These are phyloP conservation scores for Lasiodiplodia hormozganensis DNA, from an alignment of 2,329 filamentous ascomycete species.

Conservation along the genomic window DNA sequence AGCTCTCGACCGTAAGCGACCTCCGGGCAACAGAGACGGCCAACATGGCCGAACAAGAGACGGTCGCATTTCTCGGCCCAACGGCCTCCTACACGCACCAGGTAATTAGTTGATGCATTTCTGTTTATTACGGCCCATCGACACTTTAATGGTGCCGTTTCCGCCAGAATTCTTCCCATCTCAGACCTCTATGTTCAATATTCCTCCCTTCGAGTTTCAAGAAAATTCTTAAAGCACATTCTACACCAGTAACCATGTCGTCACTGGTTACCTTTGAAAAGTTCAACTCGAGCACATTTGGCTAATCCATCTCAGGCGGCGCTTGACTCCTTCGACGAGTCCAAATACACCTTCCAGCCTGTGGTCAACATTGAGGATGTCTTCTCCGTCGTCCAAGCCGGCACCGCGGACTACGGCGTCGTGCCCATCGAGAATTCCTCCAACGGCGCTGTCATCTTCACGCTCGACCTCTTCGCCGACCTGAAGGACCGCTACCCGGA, in stretches of 20 bases:
- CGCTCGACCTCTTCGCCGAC: conserved; percentile 87
- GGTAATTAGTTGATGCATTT: conserved; percentile 49
- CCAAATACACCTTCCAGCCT: conserved; percentile 48
- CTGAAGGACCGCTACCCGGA: conserved; percentile 67
- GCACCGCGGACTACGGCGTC: conserved; percentile 72
- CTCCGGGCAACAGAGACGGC: too few relatives aligned
- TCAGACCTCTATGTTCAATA: neutral
- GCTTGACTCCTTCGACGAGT: conserved; percentile 56
- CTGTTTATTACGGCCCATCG: neutral
- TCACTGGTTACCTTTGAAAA: neutral
- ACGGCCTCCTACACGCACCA: conserved; percentile 73
- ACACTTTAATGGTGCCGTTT: conserved; percentile 19
- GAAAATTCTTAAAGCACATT: neutral
- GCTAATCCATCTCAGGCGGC: conserved; percentile 54
- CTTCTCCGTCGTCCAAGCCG: conserved; percentile 77
- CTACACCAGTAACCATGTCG: neutral
- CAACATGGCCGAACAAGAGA: conserved; percentile 30
- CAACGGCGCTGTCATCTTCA: conserved; percentile 90
- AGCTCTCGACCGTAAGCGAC: neutral
- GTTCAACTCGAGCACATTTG: neutral
- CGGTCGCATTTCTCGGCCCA: conserved; percentile 68
- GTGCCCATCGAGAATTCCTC: conserved; percentile 96
- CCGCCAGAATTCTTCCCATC: neutral
- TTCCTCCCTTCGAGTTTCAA: conserved; percentile 17
- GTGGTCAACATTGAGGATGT: conserved; percentile 67